These are phyloP conservation scores for Phytophthora tubulina DNA, from an alignment of 352 stramenopile species.

Conservation along the genomic window DNA sequence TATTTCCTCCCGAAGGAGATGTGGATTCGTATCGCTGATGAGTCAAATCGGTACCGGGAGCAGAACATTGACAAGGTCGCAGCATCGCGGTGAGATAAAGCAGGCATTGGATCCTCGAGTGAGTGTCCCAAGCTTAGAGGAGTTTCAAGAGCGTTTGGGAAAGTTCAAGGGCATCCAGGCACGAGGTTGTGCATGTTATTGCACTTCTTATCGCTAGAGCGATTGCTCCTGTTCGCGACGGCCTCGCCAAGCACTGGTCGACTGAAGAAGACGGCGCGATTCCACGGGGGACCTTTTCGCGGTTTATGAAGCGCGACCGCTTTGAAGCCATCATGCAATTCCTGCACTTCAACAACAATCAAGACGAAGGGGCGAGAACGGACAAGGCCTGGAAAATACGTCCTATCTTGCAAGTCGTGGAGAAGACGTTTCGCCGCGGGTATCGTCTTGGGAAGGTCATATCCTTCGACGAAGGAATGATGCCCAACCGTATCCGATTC, in stretches of 20 bases:
- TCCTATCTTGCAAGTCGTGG: slow-evolving; percentile 22
- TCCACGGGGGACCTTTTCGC: slow-evolving; percentile 24
- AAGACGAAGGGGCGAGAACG: neutral
- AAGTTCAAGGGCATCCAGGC: slow-evolving; percentile 23
- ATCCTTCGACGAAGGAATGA: slow-evolving; percentile 37
- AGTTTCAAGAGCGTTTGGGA: slow-evolving; percentile 10
- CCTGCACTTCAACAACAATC: slow-evolving; percentile 37
- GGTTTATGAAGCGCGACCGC: slow-evolving; percentile 25
- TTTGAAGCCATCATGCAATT: slow-evolving; percentile 32
- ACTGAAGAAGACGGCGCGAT: slow-evolving; percentile 16
- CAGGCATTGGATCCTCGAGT: slow-evolving; percentile 16
- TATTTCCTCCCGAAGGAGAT: neutral
- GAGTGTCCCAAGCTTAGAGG: slow-evolving; percentile 6
- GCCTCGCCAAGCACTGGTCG: slow-evolving; percentile 20
- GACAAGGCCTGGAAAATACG: slow-evolving; percentile 33
- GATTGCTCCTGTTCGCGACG: slow-evolving; percentile 9
- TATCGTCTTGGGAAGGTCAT: slow-evolving; percentile 27
- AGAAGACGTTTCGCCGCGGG: slow-evolving; percentile 32
- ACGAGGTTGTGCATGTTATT: slow-evolving; percentile 26
- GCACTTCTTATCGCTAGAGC: slow-evolving; percentile 20
- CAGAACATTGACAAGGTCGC: slow-evolving; percentile 12
- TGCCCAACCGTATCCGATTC: slow-evolving; percentile 25
- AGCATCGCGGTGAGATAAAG: neutral
- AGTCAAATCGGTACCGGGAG: slow-evolving; percentile 24
- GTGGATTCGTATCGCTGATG: slow-evolving; percentile 20